Base-by-base conservation (phyloP, 257 asterid genomes). In the Fraxinus pennsylvanica region DNA sequence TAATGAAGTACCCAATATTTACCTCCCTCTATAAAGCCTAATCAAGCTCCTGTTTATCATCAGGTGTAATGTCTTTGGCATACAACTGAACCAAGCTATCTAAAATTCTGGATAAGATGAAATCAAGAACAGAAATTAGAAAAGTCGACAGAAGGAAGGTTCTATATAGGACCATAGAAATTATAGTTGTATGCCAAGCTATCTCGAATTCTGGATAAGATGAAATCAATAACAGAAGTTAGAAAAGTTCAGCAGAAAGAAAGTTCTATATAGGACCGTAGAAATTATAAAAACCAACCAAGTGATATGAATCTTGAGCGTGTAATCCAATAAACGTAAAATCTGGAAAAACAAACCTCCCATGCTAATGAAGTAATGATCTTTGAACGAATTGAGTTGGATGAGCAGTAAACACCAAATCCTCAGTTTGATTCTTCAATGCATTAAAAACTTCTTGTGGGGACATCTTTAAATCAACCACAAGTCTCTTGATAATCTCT, bases 1-100 rank as follows among this genome's bases (percentile, higher is more conserved):
- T 57, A 57, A n/a, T n/a, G 15, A 17, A 14, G 67, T 8, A 8
- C 67, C 38, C 29, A 45, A 75, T 39, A 35, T 68, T 72, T 84
- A 86, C 90, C 86, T 86, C 88, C 72, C 90, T 86, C 69, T 84
- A 85, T 75, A 86, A 82, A 78, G 90, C 88, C 76, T 86, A 88
- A 80, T 84, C 90, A 71, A 84, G 88, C 76, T 84, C 88, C 66
- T 84, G 85, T 75, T 86, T 86, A 67, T 86, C 90, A 50, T 86
- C 90, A n/a, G 86, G 88, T 19, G 88, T 84, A 72, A 86, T 84
- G 77, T 84, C 88, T 66, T 80, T 75, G 74, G 86, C 88, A 82
- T 84, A 80, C 61, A 84, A 82, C 82, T 86, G 90, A 52, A 88
- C 84, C 79, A 86, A 75, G 74, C 90, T 84, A 78, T 86, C 76